Evolutionary conservation across 2,329 filamentous ascomycete species (phyloP).

Genomic region (Fusarium abutilonis): DNA sequence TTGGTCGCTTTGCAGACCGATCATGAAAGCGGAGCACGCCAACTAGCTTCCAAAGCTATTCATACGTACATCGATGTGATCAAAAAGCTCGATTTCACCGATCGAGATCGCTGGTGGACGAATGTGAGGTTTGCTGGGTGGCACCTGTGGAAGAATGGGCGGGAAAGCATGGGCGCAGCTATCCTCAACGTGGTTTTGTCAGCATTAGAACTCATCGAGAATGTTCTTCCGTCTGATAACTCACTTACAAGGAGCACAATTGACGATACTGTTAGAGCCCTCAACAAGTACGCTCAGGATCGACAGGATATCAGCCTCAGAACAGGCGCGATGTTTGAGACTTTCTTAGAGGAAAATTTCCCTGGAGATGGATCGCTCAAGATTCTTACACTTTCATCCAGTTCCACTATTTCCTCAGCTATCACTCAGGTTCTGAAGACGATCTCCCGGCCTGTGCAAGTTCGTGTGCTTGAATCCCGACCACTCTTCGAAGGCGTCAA

Average conservation of each 20-base stretch:
- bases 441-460: conserved; percentile 55
- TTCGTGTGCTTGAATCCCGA: conserved; percentile 72
- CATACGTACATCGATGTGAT: conserved; percentile 59
- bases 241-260: conserved; percentile 16
- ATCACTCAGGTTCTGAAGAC: conserved; percentile 55
- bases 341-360: conserved; percentile 46
- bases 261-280: conserved; percentile 34
- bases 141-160: conserved; percentile 71
- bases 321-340: conserved; percentile 51
- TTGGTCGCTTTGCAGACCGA: conserved; percentile 63
- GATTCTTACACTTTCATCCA: conserved; percentile 70
- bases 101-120: conserved; percentile 62
- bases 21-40: conserved; percentile 67
- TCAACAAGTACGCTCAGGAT: conserved; percentile 29
- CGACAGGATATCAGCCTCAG: conserved; percentile 43
- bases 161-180: conserved; percentile 72
- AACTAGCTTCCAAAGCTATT: conserved; percentile 66
- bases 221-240: conserved; percentile 37
- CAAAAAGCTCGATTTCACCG: conserved; percentile 43
- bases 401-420: conserved; percentile 66
- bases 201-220: conserved; percentile 55
- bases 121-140: conserved; percentile 66
- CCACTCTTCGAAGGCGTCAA: conserved; percentile 72
- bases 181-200: conserved; percentile 62
- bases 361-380: conserved; percentile 49